A percentile compares a stretch with the other conserved stretches of the same genome.
These are phyloP conservation scores for Gossypium rotundifolium DNA, from an alignment of 345 rosid species.

Conservation along the genomic window DNA sequence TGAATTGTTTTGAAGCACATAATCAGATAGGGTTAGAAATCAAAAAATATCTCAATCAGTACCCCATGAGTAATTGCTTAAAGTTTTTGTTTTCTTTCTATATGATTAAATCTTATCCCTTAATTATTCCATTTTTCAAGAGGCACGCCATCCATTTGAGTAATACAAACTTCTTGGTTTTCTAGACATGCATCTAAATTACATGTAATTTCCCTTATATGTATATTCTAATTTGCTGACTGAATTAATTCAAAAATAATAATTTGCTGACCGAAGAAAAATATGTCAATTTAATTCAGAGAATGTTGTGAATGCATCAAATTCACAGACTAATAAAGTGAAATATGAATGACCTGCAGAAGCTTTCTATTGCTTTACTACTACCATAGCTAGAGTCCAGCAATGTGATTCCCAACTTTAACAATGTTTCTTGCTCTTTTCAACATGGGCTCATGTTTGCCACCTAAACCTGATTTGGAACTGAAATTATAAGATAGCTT, in stretches of 20 bases:
- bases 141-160: not conserved
- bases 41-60: not conserved
- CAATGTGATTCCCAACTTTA: slow-evolving; percentile 2
- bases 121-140: not conserved
- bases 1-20: not conserved
- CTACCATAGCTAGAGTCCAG: not conserved
- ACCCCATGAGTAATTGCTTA: not conserved
- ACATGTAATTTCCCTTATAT: not conserved
- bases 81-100: not conserved
- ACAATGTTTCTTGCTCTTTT: not conserved
- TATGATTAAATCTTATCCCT: not conserved
- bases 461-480: not conserved
- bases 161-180: not conserved
- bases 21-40: not conserved
- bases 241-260: not conserved
- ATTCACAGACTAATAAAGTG: not conserved
- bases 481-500: not conserved
- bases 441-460: not conserved
- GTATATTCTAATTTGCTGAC: not conserved
- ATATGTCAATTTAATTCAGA: not conserved
- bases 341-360: not conserved
- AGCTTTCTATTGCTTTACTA: not conserved
- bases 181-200: not conserved
- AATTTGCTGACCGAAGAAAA: not conserved
- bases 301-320: not conserved